phyloP scores from a whole-genome alignment of 306 rosid species.

The Oemleria cerasiformis region DNA sequence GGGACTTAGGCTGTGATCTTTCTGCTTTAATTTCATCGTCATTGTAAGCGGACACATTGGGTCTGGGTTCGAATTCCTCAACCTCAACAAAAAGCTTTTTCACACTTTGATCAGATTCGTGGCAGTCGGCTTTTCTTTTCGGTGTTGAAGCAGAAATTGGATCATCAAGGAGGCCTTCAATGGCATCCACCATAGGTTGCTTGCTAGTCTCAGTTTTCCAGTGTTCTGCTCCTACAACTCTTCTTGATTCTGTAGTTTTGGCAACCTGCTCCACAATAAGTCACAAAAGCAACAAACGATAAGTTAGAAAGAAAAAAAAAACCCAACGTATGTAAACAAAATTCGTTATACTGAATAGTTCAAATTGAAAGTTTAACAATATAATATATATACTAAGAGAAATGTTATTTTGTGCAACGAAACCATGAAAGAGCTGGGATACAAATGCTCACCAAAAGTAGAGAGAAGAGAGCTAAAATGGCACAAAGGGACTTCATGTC shows the following conservation, averaged over 20 bases:
- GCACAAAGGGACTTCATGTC: conserved; percentile 12
- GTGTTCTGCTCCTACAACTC: background rate
- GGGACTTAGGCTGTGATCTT: too few species aligned
- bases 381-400: too few species aligned
- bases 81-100: background rate
- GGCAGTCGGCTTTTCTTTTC: background rate
- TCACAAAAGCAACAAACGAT: background rate
- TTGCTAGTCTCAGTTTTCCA: background rate
- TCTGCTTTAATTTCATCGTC: conserved; percentile 5
- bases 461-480: conserved; percentile 4
- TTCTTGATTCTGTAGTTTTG: conserved; percentile 11
- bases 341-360: too few species aligned
- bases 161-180: conserved; percentile 13
- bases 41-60: background rate
- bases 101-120: background rate
- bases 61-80: conserved; percentile 25
- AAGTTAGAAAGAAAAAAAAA: background rate
- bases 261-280: background rate
- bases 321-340: too few species aligned
- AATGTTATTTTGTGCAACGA: too few species aligned
- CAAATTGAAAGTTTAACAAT: too few species aligned
- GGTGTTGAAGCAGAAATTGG: background rate
- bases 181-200: conserved; percentile 22
- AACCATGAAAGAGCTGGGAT: background rate
- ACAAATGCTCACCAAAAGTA: conserved; percentile 13